phyloP scores from a whole-genome alignment of 768 basidiomycete genomes.

The Amanita pseudoporphyria region DNA sequence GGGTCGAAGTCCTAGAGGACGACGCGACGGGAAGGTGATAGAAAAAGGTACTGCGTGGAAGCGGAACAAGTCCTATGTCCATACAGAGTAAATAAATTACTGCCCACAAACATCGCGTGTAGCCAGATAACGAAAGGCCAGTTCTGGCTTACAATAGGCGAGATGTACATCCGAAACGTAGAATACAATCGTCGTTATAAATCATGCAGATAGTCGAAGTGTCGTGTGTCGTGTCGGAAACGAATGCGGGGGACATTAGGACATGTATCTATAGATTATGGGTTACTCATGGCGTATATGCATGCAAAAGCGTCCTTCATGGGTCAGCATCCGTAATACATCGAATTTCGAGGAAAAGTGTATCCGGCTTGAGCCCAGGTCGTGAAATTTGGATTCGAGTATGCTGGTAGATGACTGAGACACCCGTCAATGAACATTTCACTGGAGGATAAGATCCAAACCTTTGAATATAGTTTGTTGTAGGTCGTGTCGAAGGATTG shows the following conservation, averaged over 20 bases:
- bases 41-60: background rate
- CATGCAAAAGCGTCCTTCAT: background rate
- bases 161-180: constrained; percentile 1
- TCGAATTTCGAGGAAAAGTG: constrained; percentile 60
- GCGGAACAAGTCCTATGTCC: background rate
- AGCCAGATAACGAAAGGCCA: constrained; percentile 1
- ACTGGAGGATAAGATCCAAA: constrained; percentile 11
- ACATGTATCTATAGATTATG: constrained; percentile 1
- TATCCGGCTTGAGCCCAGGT: constrained; percentile 77
- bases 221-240: background rate
- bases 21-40: background rate
- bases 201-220: constrained; percentile 6
- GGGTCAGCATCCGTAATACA: constrained; percentile 32
- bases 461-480: constrained; percentile 68
- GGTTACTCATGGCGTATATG: background rate
- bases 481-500: constrained; percentile 70
- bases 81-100: constrained; percentile 3
- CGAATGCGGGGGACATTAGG: background rate
- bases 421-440: background rate
- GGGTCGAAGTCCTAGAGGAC: background rate
- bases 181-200: constrained; percentile 4
- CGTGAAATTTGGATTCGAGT: constrained; percentile 75
- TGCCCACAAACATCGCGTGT: background rate
- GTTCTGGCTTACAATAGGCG: constrained; percentile 2
- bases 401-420: constrained; percentile 39